These are phyloP conservation scores for Fusarium sp. DNA, from an alignment of 2,329 filamentous ascomycete genomes.

Conservation along the genomic window DNA sequence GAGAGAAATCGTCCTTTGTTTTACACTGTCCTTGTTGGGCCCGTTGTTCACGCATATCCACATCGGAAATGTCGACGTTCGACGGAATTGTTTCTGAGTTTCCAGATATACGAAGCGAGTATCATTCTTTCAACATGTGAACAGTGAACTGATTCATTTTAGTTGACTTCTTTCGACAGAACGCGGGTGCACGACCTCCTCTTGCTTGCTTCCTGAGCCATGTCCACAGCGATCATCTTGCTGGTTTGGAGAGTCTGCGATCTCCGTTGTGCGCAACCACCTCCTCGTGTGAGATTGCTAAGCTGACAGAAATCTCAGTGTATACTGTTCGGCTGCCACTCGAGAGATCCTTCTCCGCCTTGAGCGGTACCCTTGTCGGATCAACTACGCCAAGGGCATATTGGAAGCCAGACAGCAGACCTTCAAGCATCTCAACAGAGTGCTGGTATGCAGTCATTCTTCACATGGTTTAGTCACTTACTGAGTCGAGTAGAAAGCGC, in stretches of 20 bases:
- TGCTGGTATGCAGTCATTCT: constrained; percentile 67
- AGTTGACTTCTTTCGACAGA: constrained; percentile 87
- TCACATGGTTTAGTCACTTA: not conserved
- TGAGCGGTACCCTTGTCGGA: constrained; percentile 82
- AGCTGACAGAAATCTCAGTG: constrained; percentile 56
- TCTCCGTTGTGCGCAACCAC: constrained; percentile 75
- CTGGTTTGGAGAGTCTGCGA: constrained; percentile 81
- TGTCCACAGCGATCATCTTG: constrained; percentile 91
- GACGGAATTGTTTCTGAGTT: constrained; percentile 82
- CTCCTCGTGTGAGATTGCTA: no score
- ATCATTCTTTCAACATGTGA: not conserved
- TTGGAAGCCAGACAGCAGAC: constrained; percentile 81
- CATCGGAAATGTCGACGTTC: constrained; percentile 79
- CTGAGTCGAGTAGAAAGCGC: constrained; percentile 71
- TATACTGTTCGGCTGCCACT: constrained; percentile 92
- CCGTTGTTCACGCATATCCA: not conserved
- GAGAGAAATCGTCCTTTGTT: not conserved
- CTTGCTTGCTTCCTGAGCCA: constrained; percentile 92
- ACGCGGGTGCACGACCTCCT: constrained; percentile 70
- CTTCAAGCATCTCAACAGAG: constrained; percentile 80
- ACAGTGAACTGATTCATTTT: constrained; percentile 9
- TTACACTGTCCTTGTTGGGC: not conserved
- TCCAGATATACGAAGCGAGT: constrained; percentile 78
- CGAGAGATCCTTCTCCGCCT: constrained; percentile 84
- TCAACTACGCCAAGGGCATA: constrained; percentile 85